A percentile compares a stretch with the other conserved stretches of the same genome.
These are phyloP conservation scores for Boletus rubropictus DNA, from an alignment of 768 basidiomycete genomes.

Conservation along the genomic window DNA sequence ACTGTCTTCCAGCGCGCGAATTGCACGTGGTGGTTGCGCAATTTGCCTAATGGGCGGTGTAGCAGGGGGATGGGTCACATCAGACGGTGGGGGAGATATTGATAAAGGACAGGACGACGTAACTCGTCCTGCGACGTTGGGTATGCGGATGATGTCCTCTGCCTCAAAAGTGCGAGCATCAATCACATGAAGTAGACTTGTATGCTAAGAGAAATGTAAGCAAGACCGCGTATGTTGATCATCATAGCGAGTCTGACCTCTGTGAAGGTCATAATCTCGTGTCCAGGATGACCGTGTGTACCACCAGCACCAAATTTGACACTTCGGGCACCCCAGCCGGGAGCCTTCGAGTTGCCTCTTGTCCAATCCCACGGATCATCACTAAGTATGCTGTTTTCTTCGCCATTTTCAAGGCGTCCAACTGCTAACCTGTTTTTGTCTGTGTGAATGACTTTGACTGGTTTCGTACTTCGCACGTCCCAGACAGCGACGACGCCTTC, in stretches of 20 bases:
- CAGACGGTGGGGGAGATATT: slow-evolving; percentile 9
- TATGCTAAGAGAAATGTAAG: slow-evolving; percentile 50
- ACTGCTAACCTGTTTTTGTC: slow-evolving; percentile 32
- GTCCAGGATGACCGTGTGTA: slow-evolving; percentile 39
- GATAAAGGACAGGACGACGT: slow-evolving; percentile 10
- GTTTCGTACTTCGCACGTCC: slow-evolving; percentile 73
- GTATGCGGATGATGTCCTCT: slow-evolving; percentile 62
- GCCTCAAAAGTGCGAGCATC: slow-evolving; percentile 84
- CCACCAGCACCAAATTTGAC: slow-evolving; percentile 79
- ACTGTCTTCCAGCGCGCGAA: slow-evolving; percentile 52
- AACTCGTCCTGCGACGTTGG: slow-evolving; percentile 30
- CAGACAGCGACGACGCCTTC: slow-evolving; percentile 76
- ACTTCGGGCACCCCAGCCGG: slow-evolving; percentile 79
- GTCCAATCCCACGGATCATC: slow-evolving; percentile 71
- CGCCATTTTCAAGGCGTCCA: slow-evolving; percentile 33
- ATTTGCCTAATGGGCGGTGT: slow-evolving; percentile 14
- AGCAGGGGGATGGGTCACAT: slow-evolving; percentile 6
- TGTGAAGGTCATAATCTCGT: slow-evolving; percentile 83
- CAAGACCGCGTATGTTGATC: not conserved
- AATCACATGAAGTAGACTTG: slow-evolving; percentile 72
- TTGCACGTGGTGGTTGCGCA: slow-evolving; percentile 30
- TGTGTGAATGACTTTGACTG: slow-evolving; percentile 64
- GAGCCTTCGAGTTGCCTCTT: slow-evolving; percentile 49
- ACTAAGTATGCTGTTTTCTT: slow-evolving; percentile 47
- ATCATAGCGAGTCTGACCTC: slow-evolving; percentile 50